These are phyloP conservation scores for Metschnikowia noctiluminum DNA, from an alignment of 805 yeast genomes.

Conservation along the genomic window DNA sequence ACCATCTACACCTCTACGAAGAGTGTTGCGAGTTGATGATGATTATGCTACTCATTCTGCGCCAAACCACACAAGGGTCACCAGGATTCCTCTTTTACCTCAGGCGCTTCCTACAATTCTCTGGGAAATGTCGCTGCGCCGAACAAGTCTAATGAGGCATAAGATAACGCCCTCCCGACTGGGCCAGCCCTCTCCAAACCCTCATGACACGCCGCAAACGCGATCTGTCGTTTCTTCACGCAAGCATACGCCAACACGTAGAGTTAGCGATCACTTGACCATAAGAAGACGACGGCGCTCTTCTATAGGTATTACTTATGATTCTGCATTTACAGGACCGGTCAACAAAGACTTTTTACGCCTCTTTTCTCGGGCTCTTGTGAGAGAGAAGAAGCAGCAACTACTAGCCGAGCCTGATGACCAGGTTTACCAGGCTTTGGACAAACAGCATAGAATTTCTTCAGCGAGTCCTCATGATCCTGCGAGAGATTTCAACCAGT, in stretches of 20 bases:
- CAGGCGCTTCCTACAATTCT: slow-evolving; percentile 20
- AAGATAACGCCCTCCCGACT: neutral
- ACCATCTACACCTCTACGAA: slow-evolving; percentile 21
- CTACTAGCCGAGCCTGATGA: slow-evolving; percentile 14
- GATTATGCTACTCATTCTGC: slow-evolving; percentile 13
- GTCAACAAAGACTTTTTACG: slow-evolving; percentile 37
- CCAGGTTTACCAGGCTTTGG: slow-evolving; percentile 9
- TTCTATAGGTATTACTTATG: slow-evolving; percentile 21
- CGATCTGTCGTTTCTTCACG: slow-evolving; percentile 6
- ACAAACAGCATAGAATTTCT: slow-evolving; percentile 12
- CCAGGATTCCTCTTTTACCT: slow-evolving; percentile 22
- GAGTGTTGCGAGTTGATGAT: slow-evolving; percentile 1
- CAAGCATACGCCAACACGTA: slow-evolving; percentile 13
- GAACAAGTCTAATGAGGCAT: slow-evolving; percentile 1
- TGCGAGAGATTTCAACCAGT: slow-evolving; percentile 23
- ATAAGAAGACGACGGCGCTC: slow-evolving; percentile 17
- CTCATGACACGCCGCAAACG: slow-evolving; percentile 1
- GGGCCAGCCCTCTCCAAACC: neutral
- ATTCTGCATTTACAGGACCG: slow-evolving; percentile 33
- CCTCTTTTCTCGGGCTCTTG: slow-evolving; percentile 31
- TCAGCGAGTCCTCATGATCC: slow-evolving; percentile 11
- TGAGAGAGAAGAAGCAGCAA: slow-evolving; percentile 16
- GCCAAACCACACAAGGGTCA: slow-evolving; percentile 10
- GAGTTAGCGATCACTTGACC: slow-evolving; percentile 14
- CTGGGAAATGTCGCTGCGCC: slow-evolving; percentile 11